Evolutionary conservation across 768 basidiomycete genomes (phyloP).

Genomic region (Amanita fuliginea): DNA sequence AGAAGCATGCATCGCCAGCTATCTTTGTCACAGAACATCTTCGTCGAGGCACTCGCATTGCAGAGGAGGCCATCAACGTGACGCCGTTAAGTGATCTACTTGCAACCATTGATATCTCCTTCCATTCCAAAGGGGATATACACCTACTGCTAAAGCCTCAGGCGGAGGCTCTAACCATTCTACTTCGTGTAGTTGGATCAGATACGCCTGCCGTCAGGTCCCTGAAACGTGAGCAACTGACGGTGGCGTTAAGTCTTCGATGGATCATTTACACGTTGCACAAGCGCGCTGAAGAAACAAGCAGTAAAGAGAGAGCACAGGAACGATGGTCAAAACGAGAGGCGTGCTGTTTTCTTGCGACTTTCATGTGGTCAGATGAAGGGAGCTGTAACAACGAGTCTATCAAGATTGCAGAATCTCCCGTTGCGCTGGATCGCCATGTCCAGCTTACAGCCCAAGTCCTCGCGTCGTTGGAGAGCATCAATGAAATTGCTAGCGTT

Average conservation of each 20-base stretch:
- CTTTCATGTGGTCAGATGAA: slow-evolving; percentile 25
- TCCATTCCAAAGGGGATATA: slow-evolving; percentile 18
- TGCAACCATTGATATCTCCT: slow-evolving; percentile 24
- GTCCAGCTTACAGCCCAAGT: slow-evolving; percentile 62
- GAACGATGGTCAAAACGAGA: slow-evolving; percentile 65
- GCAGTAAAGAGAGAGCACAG: slow-evolving; percentile 45
- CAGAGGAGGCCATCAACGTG: slow-evolving; percentile 45
- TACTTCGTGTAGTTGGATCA: slow-evolving; percentile 47
- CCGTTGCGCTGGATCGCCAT: slow-evolving; percentile 43
- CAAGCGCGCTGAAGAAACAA: slow-evolving; percentile 36
- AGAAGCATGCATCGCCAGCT: slow-evolving; percentile 13
- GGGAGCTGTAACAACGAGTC: neutral
- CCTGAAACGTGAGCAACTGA: slow-evolving; percentile 34
- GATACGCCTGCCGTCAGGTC: slow-evolving; percentile 35
- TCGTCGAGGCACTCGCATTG: slow-evolving; percentile 58
- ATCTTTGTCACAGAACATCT: slow-evolving; percentile 43
- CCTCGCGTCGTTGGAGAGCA: slow-evolving; percentile 43
- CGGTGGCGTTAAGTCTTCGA: slow-evolving; percentile 46
- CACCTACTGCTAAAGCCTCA: slow-evolving; percentile 40
- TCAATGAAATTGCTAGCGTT: slow-evolving; percentile 50
- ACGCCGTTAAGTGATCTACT: slow-evolving; percentile 38
- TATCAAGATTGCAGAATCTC: slow-evolving; percentile 12
- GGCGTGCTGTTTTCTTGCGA: slow-evolving; percentile 44
- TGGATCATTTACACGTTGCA: slow-evolving; percentile 49
- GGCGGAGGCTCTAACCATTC: slow-evolving; percentile 39